Conservation (phyloP, 371 early-diverging fungal genomes). For the Coelomomyces lativittatus region DNA sequence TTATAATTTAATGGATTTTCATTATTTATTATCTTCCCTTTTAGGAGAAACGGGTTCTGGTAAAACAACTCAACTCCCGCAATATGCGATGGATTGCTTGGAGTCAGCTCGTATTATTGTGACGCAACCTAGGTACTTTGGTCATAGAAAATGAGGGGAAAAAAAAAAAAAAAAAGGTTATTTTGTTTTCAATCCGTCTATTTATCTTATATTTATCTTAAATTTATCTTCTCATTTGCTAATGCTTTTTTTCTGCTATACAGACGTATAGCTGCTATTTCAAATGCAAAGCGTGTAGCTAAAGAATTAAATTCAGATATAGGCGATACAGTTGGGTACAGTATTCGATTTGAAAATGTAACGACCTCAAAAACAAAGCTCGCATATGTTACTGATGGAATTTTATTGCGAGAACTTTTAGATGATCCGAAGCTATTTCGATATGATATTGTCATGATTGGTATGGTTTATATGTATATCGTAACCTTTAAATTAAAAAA, state of each 20-base stretch:
- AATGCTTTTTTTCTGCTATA: too few relatives aligned
- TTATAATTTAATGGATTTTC: background rate
- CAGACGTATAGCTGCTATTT: conserved; percentile 71
- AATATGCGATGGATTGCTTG: conserved; percentile 53
- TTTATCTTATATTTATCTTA: background rate
- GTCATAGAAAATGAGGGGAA: background rate
- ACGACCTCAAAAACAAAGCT: conserved; percentile 45
- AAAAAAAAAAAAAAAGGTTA: background rate
- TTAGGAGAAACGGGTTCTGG: conserved; percentile 47
- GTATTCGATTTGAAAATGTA: conserved; percentile 62
- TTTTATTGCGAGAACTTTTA: conserved; percentile 58
- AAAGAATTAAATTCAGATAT: conserved; percentile 50
- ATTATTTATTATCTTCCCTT: background rate
- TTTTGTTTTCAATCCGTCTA: background rate
- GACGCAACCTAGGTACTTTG: conserved; percentile 50
- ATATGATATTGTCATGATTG: conserved; percentile 55
- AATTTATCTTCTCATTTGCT: too few relatives aligned
- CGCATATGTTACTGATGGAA: conserved; percentile 81
- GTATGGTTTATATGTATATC: too few relatives aligned
- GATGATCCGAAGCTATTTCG: conserved; percentile 35
- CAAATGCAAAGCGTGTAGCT: conserved; percentile 67
- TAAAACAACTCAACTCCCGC: conserved; percentile 82
- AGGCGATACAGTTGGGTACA: conserved; percentile 52
- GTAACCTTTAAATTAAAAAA: background rate
- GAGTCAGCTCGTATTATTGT: conserved; percentile 40